Evolutionary conservation across 176 grass and related monocot genomes (phyloP), one percentile per base, ranked within the genome.

Genomic region (Neostapfia colusana): DNA sequence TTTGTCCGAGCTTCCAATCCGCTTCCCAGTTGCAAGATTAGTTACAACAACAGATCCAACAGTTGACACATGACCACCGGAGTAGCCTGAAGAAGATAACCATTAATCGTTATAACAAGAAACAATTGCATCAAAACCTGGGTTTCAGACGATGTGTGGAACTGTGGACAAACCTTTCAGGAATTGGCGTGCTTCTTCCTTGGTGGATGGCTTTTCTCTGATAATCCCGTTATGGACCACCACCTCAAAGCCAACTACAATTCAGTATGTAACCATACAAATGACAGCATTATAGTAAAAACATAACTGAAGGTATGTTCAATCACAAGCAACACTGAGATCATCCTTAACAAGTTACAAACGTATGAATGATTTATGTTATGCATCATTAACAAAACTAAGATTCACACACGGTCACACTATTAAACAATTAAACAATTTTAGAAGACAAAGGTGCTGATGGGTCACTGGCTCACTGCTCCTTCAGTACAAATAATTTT

Each of bases 171-270:
- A 56, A 98, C 95, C 95, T 92, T 94, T 94, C n/a, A 98, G 82
- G 74, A 98, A 94, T 74, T 90, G 91, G 2, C 85, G 86, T 50
- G 95, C 95, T 98, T 98, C 91, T 92, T 98, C 89, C 78, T 92
- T 94, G 54, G 57, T 98, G 31, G 63, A 84, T 59, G 95, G 95
- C 68, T 98, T 98, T 85, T 98, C 95, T 78, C 89, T 98, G 46
- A 98, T 94, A 85, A 98, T 86, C 75, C 95, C 91, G 74, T 98
- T 67, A 94, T 98, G 91, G 73, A 98, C 89, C 74, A 92, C 95
- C 60, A 98, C 95, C 95, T 98, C 81, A 81, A 90, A 83, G 81
- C 86, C 71, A 84, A 90, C 66, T 86, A 86, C 26, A 70, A 35
- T 74, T 90, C 83, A 93, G 84, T 87, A 90, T 72, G 65, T 56